Percentiles rank a stretch among this genome's conserved stretches.
These are phyloP conservation scores for Blastomyces parvus DNA, from an alignment of 2,329 filamentous ascomycete genomes.

Conservation along the genomic window DNA sequence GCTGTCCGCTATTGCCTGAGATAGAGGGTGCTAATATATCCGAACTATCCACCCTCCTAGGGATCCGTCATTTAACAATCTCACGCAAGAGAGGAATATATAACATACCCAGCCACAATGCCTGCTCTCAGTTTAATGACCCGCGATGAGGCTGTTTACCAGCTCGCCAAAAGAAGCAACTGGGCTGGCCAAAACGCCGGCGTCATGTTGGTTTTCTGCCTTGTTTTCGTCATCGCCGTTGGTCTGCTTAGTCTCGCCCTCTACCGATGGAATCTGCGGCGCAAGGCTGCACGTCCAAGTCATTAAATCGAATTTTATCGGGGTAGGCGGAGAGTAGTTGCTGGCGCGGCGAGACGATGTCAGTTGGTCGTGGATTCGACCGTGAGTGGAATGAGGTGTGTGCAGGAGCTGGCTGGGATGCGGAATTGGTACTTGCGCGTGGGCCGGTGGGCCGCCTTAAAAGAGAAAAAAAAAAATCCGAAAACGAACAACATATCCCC, in stretches of 20 bases:
- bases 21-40: neutral
- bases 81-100: neutral
- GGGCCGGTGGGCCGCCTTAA: neutral
- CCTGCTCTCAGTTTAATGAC: slow-evolving; percentile 23
- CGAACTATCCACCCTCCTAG: neutral
- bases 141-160: slow-evolving; percentile 15
- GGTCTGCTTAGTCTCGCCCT: slow-evolving; percentile 44
- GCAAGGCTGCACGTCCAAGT: slow-evolving; percentile 18
- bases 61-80: neutral
- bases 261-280: slow-evolving; percentile 35
- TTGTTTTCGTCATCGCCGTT: slow-evolving; percentile 47
- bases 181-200: slow-evolving; percentile 50
- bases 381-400: neutral
- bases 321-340: neutral
- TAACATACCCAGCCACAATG: slow-evolving; percentile 16
- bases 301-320: neutral
- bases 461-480: neutral
- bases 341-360: neutral
- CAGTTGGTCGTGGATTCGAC: neutral
- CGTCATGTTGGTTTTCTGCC: slow-evolving; percentile 54
- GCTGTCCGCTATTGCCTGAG: neutral
- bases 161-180: slow-evolving; percentile 45
- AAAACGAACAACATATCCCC: neutral
- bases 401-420: neutral
- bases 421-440: neutral